A percentile compares a stretch with the other conserved stretches of the same genome.
These are phyloP conservation scores for Agaricus blazei DNA, from an alignment of 768 basidiomycete genomes.

Conservation along the genomic window DNA sequence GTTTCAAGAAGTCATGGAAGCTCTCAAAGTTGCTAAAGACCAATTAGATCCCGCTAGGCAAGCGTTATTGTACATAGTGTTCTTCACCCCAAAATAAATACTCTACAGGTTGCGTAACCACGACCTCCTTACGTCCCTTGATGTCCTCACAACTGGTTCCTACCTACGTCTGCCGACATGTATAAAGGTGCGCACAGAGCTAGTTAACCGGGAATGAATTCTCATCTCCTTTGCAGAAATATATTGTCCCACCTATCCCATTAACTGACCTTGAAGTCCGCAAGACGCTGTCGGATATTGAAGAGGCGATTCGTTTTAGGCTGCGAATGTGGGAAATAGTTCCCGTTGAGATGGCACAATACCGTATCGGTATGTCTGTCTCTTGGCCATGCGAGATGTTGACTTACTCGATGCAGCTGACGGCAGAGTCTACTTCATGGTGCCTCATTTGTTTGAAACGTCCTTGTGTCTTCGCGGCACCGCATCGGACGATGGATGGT, in stretches of 20 bases:
- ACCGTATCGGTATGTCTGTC: slow-evolving; percentile 51
- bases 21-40: slow-evolving; percentile 61
- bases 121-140: slow-evolving; percentile 86
- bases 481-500: slow-evolving; percentile 73
- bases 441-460: slow-evolving; percentile 66
- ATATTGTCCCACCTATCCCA: slow-evolving; percentile 57
- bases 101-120: slow-evolving; percentile 78
- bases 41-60: slow-evolving; percentile 77
- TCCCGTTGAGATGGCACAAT: slow-evolving; percentile 75
- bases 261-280: slow-evolving; percentile 63
- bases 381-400: slow-evolving; percentile 11
- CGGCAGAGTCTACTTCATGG: slow-evolving; percentile 76
- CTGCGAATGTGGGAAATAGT: slow-evolving; percentile 75
- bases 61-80: slow-evolving; percentile 13
- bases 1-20: slow-evolving; percentile 64
- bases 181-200: slow-evolving; percentile 56
- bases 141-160: slow-evolving; percentile 82
- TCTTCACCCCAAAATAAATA: not conserved
- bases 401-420: slow-evolving; percentile 33
- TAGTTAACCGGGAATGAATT: slow-evolving; percentile 1
- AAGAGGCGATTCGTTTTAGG: slow-evolving; percentile 74
- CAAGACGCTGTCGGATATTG: slow-evolving; percentile 64
- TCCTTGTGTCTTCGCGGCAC: slow-evolving; percentile 73
- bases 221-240: slow-evolving; percentile 44
- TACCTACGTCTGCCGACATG: slow-evolving; percentile 78